Evolutionary conservation across 2,329 filamentous ascomycete species (phyloP).

Genomic region (Colletotrichum brevisporum): DNA sequence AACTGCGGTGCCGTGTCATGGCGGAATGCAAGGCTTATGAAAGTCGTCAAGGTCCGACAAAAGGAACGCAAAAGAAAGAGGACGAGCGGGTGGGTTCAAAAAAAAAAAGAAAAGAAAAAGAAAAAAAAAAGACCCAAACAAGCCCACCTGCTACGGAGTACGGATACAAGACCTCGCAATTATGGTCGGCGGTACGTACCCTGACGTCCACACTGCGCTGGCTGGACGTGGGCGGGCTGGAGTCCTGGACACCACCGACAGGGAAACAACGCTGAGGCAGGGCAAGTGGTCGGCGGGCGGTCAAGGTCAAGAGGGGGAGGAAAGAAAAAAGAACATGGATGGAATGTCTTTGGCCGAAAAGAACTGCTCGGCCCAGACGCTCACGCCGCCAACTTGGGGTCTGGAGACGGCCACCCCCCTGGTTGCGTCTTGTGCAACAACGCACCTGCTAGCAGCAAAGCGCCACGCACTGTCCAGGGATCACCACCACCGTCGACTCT

Average conservation of each 20-base stretch:
- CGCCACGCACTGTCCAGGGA: constrained; percentile 16
- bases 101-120: no score
- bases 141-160: not conserved
- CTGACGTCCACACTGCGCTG: not conserved
- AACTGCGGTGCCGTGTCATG: constrained; percentile 30
- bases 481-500: not conserved
- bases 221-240: not conserved
- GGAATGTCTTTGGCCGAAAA: constrained; percentile 39
- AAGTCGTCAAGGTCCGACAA: constrained; percentile 9
- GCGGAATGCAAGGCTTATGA: constrained; percentile 33
- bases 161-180: no score
- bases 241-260: not conserved
- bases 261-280: not conserved
- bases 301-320: constrained; percentile 35
- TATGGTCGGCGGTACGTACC: constrained; percentile 16
- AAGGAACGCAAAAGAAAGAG: not conserved
- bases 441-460: not conserved
- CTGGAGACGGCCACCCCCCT: constrained; percentile 38
- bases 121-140: no score
- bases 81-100: not conserved
- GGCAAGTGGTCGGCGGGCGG: constrained; percentile 29
- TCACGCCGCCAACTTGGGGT: constrained; percentile 40
- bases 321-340: constrained; percentile 43
- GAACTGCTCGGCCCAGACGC: constrained; percentile 42
- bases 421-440: constrained; percentile 38